Conservation (phyloP, 495 filamentous ascomycete genomes). For the Aspergillus hancockii region DNA sequence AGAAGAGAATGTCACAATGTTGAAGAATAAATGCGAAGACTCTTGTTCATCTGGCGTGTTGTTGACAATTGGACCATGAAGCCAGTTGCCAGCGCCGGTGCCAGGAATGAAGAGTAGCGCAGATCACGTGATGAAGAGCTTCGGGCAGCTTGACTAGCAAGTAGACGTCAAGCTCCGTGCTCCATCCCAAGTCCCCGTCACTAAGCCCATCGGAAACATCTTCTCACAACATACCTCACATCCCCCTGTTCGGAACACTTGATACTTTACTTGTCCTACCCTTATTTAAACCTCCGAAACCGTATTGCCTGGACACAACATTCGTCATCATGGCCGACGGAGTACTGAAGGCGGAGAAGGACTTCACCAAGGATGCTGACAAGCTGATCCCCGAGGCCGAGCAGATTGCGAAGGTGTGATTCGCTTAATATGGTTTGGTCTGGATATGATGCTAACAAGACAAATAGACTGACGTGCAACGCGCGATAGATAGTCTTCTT, state of each 20-base stretch:
- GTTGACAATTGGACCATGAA: background rate
- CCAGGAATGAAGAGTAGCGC: background rate
- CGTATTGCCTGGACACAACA: conserved; percentile 15
- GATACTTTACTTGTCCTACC: background rate
- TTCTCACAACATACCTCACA: conserved; percentile 3
- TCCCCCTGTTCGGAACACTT: background rate
- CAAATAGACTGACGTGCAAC: conserved; percentile 70
- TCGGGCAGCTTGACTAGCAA: conserved; percentile 27
- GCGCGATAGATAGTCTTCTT: conserved; percentile 89
- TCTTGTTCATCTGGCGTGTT: background rate
- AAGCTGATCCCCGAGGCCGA: conserved; percentile 86
- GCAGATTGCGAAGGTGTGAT: conserved; percentile 75
- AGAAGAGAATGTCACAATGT: background rate
- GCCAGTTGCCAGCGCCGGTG: background rate
- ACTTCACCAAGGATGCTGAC: conserved; percentile 89
- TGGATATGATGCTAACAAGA: conserved; percentile 17
- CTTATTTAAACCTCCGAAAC: background rate
- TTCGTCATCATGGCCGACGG: conserved; percentile 60
- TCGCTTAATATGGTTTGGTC: background rate
- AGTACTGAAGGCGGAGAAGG: conserved; percentile 68
- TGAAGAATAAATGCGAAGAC: background rate
- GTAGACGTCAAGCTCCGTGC: conserved; percentile 22
- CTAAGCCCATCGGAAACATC: conserved; percentile 12
- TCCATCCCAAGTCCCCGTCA: conserved; percentile 16
- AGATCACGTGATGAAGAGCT: conserved; percentile 37